phyloP scores from a whole-genome alignment of 192 early-diverging fungal species.

The Dissophora globulifera region DNA sequence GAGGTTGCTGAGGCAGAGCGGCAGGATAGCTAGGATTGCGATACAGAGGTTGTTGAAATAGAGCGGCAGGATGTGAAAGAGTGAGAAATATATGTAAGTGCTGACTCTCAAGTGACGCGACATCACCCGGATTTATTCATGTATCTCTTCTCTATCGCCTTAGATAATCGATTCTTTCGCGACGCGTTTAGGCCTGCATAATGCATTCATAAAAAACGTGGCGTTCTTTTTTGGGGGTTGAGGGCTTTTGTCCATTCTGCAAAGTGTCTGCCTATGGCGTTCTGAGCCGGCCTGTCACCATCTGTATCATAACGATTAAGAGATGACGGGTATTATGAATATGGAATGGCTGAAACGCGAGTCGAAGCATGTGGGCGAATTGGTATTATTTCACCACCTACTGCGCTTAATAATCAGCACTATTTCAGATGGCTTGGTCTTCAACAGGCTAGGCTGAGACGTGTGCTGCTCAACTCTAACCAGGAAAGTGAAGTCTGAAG shows the following conservation, averaged over 20 bases:
- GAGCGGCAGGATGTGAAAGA: too few relatives aligned
- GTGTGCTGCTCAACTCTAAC: conserved; percentile 33
- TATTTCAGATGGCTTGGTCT: conserved; percentile 21
- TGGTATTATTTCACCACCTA: conserved; percentile 37
- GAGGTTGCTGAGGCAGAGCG: too few relatives aligned
- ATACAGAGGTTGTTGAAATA: too few relatives aligned
- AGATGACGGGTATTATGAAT: conserved; percentile 42
- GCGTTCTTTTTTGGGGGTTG: too few relatives aligned
- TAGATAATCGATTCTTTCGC: too few relatives aligned
- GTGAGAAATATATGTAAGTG: too few relatives aligned
- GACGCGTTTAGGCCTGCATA: neutral
- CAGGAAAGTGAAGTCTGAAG: conserved; percentile 32
- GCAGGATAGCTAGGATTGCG: too few relatives aligned
- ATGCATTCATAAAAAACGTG: conserved; percentile 7
- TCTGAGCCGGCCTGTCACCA: conserved; percentile 35
- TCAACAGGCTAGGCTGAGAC: conserved; percentile 28
- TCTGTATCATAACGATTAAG: conserved; percentile 38
- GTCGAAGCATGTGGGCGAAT: conserved; percentile 36
- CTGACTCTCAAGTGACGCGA: too few relatives aligned
- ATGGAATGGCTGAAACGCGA: conserved; percentile 38
- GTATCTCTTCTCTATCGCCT: neutral
- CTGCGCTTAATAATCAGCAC: conserved; percentile 44
- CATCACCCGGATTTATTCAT: too few relatives aligned
- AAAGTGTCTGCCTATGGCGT: conserved; percentile 16
- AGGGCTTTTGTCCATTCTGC: conserved; percentile 21